Evolutionary conservation across 2,329 filamentous ascomycete species (phyloP).

Genomic region (Pseudopyricularia cyperi): DNA sequence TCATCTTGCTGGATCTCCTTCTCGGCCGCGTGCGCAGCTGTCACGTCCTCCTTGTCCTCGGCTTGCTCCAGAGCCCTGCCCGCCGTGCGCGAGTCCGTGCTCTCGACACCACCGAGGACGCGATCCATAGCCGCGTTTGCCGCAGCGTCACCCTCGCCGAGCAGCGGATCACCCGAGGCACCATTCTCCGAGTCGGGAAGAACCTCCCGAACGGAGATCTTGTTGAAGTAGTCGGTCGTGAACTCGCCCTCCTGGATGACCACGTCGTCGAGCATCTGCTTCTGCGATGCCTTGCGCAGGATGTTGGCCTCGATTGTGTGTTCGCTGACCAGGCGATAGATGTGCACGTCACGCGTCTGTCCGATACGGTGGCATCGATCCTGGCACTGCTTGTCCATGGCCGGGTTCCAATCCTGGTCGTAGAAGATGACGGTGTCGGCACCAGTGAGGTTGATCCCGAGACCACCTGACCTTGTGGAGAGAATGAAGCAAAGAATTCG

Average conservation of each 20-base stretch:
- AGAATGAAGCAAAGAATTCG: conserved; percentile 92
- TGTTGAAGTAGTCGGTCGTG: conserved; percentile 91
- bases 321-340: conserved; percentile 86
- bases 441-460: conserved; percentile 93
- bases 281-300: conserved; percentile 88
- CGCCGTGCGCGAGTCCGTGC: conserved; percentile 46
- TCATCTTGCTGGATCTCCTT: conserved; percentile 82
- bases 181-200: conserved; percentile 47
- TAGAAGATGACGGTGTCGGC: conserved; percentile 98
- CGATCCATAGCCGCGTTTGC: conserved; percentile 76
- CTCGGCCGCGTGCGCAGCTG: conserved; percentile 74
- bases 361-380: conserved; percentile 95
- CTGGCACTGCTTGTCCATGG: conserved; percentile 99
- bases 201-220: conserved; percentile 56
- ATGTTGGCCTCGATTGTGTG: conserved; percentile 98
- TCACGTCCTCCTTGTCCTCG: conserved; percentile 85
- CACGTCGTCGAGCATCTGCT: conserved; percentile 93
- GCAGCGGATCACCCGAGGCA: conserved; percentile 15
- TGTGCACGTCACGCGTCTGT: conserved; percentile 93
- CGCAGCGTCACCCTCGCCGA: conserved; percentile 54
- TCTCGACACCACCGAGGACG: conserved; percentile 57
- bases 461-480: conserved; percentile 82
- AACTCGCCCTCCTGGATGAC: conserved; percentile 98
- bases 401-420: conserved; percentile 97
- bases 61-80: conserved; percentile 72